Percentiles rank a stretch among this genome's conserved stretches.
phyloP scores from a whole-genome alignment of 2,329 filamentous ascomycete genomes.

The Raffaelea arxii region DNA sequence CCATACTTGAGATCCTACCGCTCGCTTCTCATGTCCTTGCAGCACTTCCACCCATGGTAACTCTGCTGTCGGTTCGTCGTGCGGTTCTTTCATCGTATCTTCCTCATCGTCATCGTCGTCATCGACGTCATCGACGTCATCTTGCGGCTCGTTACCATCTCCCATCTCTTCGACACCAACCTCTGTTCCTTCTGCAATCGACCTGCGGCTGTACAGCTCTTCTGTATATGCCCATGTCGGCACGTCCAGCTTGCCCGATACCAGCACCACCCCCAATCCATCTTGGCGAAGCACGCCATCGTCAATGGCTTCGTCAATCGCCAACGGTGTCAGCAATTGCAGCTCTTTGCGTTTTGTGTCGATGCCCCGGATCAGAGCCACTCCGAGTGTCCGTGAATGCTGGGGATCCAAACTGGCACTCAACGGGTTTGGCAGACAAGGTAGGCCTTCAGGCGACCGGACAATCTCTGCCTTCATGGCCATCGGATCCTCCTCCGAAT shows the following conservation, averaged over 20 bases:
- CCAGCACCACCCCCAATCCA: conserved; percentile 47
- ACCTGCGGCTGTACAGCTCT: conserved; percentile 35
- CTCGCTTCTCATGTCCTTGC: conserved; percentile 43
- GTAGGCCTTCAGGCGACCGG: conserved; percentile 44
- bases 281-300: conserved; percentile 12
- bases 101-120: conserved; percentile 17
- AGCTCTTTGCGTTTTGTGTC: conserved; percentile 43
- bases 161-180: not conserved
- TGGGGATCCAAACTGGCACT: conserved; percentile 49
- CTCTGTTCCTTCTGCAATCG: not conserved
- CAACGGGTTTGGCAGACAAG: conserved; percentile 47
- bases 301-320: not conserved
- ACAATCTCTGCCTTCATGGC: conserved; percentile 16
- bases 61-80: conserved; percentile 22
- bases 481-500: not conserved
- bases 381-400: conserved; percentile 49
- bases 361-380: conserved; percentile 62
- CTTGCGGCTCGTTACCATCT: not conserved
- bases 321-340: conserved; percentile 54
- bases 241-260: conserved; percentile 58
- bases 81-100: conserved; percentile 24
- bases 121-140: conserved; percentile 1
- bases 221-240: conserved; percentile 64
- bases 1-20: conserved; percentile 51
- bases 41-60: conserved; percentile 52